A percentile compares a stretch with the other conserved stretches of the same genome.
Conservation (phyloP, 139 green algal species). For the Picochlorum sp. region DNA sequence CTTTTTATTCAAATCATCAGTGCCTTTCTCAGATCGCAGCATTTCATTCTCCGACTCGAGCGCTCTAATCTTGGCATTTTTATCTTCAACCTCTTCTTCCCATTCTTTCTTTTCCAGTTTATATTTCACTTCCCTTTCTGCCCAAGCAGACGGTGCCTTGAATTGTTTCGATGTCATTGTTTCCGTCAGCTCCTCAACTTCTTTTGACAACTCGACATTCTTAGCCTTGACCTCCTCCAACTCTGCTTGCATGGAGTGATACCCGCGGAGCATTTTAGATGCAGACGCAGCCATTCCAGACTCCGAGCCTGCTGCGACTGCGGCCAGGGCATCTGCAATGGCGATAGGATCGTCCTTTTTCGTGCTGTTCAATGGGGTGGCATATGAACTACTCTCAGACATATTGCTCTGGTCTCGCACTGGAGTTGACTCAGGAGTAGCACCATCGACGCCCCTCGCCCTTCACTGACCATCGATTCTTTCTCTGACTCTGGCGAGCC, state of each 20-base stretch:
- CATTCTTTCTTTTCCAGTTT: constrained; percentile 41
- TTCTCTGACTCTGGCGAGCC: not conserved
- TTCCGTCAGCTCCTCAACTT: constrained; percentile 39
- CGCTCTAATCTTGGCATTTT: not conserved
- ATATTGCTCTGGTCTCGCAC: not conserved
- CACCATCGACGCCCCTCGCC: not conserved
- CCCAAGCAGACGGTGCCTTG: constrained; percentile 46
- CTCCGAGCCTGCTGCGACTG: constrained; percentile 15
- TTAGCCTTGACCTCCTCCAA: constrained; percentile 15
- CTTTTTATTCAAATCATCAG: not conserved
- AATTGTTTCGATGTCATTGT: constrained; percentile 51
- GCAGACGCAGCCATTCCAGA: constrained; percentile 26
- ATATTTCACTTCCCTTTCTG: constrained; percentile 53
- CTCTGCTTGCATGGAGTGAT: constrained; percentile 16
- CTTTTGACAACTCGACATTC: constrained; percentile 16
- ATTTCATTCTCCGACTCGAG: constrained; percentile 1
- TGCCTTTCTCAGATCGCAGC: constrained; percentile 1
- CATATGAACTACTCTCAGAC: not conserved
- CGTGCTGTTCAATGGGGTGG: not conserved
- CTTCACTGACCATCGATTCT: not conserved
- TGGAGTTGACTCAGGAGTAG: not conserved
- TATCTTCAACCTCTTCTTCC: constrained; percentile 21
- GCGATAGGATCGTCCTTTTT: constrained; percentile 5
- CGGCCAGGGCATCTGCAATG: constrained; percentile 15
- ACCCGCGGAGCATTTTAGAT: constrained; percentile 27